phyloP scores from a whole-genome alignment of 1,139 yeast species.

The Hansenula lynferdii region DNA sequence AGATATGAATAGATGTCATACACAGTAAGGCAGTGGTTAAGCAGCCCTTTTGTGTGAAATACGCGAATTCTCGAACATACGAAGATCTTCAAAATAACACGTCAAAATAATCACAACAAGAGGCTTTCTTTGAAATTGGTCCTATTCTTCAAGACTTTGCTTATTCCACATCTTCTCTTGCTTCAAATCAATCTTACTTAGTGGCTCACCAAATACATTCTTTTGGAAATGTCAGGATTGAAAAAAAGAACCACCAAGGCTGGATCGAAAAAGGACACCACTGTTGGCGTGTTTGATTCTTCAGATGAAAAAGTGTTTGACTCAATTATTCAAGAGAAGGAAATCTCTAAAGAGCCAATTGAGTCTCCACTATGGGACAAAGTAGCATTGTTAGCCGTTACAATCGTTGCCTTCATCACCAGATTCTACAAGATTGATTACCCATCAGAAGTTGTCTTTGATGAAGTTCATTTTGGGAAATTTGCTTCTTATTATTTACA shows the following conservation, averaged over 20 bases:
- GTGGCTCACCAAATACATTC: not conserved
- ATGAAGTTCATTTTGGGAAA: conserved; percentile 97
- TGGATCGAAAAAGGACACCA: not conserved
- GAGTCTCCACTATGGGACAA: conserved; percentile 28
- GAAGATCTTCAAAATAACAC: not conserved
- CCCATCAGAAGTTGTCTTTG: conserved; percentile 91
- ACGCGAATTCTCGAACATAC: not conserved
- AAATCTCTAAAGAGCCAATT: not conserved
- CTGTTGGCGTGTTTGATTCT: not conserved
- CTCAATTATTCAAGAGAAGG: not conserved
- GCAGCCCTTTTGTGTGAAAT: no score
- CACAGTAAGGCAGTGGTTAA: no score
- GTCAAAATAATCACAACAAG: not conserved
- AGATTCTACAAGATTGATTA: conserved; percentile 68
- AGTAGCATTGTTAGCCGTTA: conserved; percentile 43
- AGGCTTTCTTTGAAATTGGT: no score
- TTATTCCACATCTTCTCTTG: no score
- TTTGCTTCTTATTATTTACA: conserved; percentile 87
- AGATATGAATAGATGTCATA: no score
- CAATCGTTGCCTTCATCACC: conserved; percentile 60
- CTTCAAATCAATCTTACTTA: no score
- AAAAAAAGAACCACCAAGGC: conserved; percentile 3
- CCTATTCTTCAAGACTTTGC: no score
- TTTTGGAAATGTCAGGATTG: conserved; percentile 1
- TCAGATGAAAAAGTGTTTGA: not conserved